Base-by-base conservation (phyloP, 257 asterid species). In the Marsdenia floribunda region DNA sequence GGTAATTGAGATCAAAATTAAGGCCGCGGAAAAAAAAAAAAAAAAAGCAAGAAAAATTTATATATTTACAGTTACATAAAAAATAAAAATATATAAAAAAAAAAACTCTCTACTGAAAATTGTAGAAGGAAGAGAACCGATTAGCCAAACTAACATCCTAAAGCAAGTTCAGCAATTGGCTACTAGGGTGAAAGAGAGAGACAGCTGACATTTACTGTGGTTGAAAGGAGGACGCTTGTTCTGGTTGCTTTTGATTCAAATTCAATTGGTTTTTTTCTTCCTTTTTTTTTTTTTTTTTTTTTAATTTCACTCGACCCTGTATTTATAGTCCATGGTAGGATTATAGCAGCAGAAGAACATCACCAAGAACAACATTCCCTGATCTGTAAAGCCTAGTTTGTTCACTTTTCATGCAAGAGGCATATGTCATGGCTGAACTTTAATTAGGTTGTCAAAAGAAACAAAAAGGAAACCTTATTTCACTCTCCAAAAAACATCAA, bases 371-470 rank as follows among this genome's bases (percentile, higher is more conserved):
- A 70, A 46, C 59, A 24, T 70, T 15, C 59, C 47, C 44, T 52
- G 15, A 69, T 35, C 73, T 70, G 73, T 70, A 70, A 70, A 70
- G 73, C 59, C 42, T 29, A 70, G 11, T 37, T 66, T 9, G 16
- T 33, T 53, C 13, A 3, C 75, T 47, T 70, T 70, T 29, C 21
- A 49, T 47, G 73, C 42, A 70, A 71, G 46, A 52, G 59, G 46
- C 63, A 52, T 50, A 71, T 52, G 75, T 38, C 64, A 16, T 15
- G 7, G 75, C 12, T 6, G 18, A 71, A 49, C 61, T 71, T 46
- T 71, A 52, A 52, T 49, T 47, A 54, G 53, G 63, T 6, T n/a
- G 29, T 50, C 12, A 70, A 18, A 22, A 55, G 26, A 55, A 55
- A 55, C 18, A 16, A 4, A 14, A 24, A 26, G 15, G 14, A 11